Evolutionary conservation across 1,284 basidiomycete species (phyloP).

Genomic region (Kalmanozyma brasiliensis): DNA sequence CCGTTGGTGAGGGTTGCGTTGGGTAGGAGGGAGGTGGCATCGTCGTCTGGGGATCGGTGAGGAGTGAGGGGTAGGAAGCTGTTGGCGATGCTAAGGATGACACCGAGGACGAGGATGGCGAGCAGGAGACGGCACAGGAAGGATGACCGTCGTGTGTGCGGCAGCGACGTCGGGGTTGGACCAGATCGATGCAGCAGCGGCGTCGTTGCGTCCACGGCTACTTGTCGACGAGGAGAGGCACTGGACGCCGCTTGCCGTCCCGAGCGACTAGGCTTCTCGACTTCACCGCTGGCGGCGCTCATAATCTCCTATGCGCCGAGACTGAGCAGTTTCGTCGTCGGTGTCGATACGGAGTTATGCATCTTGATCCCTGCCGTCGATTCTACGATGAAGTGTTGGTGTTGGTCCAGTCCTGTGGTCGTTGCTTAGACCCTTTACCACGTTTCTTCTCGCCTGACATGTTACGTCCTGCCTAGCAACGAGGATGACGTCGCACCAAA

Average conservation of each 20-base stretch:
- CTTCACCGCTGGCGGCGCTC: no score
- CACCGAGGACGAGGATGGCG: conserved; percentile 6
- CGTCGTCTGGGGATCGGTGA: not conserved
- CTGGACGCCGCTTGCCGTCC: no score
- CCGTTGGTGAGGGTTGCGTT: conserved; percentile 30
- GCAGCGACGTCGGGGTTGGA: no score
- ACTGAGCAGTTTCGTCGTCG: no score
- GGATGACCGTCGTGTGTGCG: not conserved
- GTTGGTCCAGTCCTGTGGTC: not conserved
- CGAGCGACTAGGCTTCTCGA: no score
- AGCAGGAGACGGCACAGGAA: conserved; percentile 7
- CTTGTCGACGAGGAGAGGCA: no score
- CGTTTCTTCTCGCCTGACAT: no score
- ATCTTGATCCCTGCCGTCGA: no score
- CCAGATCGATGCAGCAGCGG: conserved; percentile 10
- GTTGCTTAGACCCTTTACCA: not conserved
- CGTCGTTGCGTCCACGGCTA: conserved; percentile 12
- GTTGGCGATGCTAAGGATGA: conserved; percentile 9
- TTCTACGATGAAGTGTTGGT: not conserved
- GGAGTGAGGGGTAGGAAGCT: conserved; percentile 3
- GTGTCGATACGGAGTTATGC: no score
- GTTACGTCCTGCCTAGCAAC: no score
- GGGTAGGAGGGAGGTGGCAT: conserved; percentile 9
- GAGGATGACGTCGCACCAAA: no score
- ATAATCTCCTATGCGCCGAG: no score